These are phyloP conservation scores for Macroventuria anomochaeta DNA, from an alignment of 2,329 filamentous ascomycete species.

Conservation along the genomic window DNA sequence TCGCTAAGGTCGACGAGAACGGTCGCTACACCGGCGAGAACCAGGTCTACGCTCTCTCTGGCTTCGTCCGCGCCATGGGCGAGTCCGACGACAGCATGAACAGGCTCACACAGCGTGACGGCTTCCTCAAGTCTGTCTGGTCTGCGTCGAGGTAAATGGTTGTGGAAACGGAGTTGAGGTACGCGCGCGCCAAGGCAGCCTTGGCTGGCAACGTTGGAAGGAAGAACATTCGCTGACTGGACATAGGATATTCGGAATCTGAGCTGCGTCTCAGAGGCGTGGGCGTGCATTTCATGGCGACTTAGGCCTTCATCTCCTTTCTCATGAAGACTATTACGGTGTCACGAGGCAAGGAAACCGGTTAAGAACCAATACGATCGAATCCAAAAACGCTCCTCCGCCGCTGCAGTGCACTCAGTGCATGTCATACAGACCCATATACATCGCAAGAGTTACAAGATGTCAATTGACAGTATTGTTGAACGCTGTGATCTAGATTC, in stretches of 20 bases:
- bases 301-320: constrained; percentile 36
- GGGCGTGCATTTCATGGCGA: constrained; percentile 41
- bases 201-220: not conserved
- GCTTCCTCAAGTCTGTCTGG: constrained; percentile 97
- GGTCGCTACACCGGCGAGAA: constrained; percentile 96
- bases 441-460: not conserved
- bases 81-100: constrained; percentile 98
- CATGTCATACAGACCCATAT: not conserved
- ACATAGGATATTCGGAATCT: constrained; percentile 39
- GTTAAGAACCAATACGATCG: constrained; percentile 39
- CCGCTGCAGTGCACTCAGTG: constrained; percentile 2
- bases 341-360: constrained; percentile 43
- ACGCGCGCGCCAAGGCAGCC: constrained; percentile 8
- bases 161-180: constrained; percentile 43
- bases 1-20: constrained; percentile 99
- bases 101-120: constrained; percentile 93
- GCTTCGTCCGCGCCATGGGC: constrained; percentile 96
- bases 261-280: constrained; percentile 32
- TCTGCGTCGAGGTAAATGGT: constrained; percentile 66
- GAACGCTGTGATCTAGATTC: not conserved
- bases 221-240: constrained; percentile 22
- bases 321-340: constrained; percentile 37
- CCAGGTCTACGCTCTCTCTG: constrained; percentile 96
- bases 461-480: not conserved
- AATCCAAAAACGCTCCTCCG: constrained; percentile 32